phyloP scores from a whole-genome alignment of 78 protist genomes.

The Neovahlkampfia damariscottae region DNA sequence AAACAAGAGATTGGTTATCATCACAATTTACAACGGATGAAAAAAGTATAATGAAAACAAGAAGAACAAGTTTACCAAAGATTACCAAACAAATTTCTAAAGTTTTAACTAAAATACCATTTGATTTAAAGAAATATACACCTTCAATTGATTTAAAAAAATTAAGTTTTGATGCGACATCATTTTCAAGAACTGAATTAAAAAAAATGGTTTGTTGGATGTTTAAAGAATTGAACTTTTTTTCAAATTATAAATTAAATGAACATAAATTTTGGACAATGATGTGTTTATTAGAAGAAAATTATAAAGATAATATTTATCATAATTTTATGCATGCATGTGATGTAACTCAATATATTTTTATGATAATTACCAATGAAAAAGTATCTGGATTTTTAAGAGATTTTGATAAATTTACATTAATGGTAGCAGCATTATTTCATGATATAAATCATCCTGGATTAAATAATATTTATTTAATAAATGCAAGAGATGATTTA shows the following conservation, averaged over 20 bases:
- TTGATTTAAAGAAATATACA: background rate
- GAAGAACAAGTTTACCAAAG: background rate
- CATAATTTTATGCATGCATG: conserved; percentile 16
- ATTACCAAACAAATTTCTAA: background rate
- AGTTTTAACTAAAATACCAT: background rate
- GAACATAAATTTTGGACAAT: background rate
- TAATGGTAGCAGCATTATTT: conserved; percentile 6
- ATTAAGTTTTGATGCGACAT: background rate
- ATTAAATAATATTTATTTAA: conserved; percentile 10
- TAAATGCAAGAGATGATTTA: conserved; percentile 5
- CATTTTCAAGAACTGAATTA: background rate
- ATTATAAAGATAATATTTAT: conserved; percentile 9
- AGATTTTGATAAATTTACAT: background rate
- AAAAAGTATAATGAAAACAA: background rate
- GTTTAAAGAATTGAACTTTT: background rate
- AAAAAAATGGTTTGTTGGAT: background rate
- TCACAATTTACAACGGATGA: background rate
- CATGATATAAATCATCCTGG: conserved; percentile 27
- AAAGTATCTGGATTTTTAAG: background rate
- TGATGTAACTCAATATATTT: conserved; percentile 14
- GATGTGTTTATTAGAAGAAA: background rate
- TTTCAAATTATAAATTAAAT: background rate
- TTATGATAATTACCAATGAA: background rate
- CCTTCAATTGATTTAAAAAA: background rate
- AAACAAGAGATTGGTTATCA: background rate